phyloP scores from a whole-genome alignment of 2,329 filamentous ascomycete genomes.

The Biscogniauxia sp. region DNA sequence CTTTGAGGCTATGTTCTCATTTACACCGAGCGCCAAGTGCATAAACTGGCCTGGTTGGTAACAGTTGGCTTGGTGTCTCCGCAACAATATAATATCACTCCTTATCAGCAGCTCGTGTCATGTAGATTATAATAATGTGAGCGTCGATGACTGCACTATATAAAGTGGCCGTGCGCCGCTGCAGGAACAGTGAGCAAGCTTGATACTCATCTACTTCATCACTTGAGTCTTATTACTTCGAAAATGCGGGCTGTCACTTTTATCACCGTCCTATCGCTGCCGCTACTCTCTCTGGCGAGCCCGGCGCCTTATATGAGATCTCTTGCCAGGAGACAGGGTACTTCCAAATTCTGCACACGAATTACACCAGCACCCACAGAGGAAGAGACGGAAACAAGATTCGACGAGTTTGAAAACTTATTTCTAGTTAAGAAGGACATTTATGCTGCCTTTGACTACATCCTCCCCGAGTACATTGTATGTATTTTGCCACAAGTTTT shows the following conservation, averaged over 20 bases:
- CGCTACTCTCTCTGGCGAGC: constrained; percentile 7
- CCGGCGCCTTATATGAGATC: background rate
- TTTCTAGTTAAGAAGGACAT: constrained; percentile 27
- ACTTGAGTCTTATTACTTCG: no score
- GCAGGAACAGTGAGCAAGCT: no score
- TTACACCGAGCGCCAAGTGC: no score
- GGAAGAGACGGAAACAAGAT: constrained; percentile 21
- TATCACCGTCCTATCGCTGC: constrained; percentile 8
- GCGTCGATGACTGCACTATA: no score
- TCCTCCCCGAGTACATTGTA: constrained; percentile 25
- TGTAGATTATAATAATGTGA: no score
- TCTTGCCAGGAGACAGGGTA: constrained; percentile 4
- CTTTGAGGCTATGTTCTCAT: no score
- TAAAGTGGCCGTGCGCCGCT: no score
- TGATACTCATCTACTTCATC: no score
- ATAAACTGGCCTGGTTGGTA: no score
- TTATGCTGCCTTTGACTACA: constrained; percentile 26
- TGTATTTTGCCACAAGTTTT: background rate
- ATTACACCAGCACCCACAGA: constrained; percentile 18
- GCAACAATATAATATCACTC: no score
- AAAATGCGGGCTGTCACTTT: constrained; percentile 12
- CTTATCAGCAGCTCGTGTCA: no score
- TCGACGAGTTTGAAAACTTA: constrained; percentile 25
- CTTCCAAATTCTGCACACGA: constrained; percentile 14
- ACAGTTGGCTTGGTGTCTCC: no score